A percentile compares a stretch with the other conserved stretches of the same genome.
These are phyloP conservation scores for Wickerhamomyces ciferrii DNA, from an alignment of 805 yeast species.

Conservation along the genomic window DNA sequence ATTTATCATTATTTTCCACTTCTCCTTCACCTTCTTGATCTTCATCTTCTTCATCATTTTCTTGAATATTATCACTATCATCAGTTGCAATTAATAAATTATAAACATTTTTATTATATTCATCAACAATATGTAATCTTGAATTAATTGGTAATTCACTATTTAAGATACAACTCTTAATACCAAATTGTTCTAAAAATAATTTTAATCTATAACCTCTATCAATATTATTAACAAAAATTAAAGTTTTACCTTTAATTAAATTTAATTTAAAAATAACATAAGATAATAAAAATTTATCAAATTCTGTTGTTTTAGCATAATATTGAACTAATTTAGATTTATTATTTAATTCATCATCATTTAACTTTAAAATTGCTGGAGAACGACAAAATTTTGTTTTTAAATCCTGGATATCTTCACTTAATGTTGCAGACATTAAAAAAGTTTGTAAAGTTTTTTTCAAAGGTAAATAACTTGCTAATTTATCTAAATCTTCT, in stretches of 20 bases:
- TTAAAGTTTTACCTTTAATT: slow-evolving; percentile 84
- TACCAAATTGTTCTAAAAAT: slow-evolving; percentile 92
- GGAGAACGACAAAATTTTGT: slow-evolving; percentile 74
- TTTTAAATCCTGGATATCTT: slow-evolving; percentile 77
- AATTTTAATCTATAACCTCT: slow-evolving; percentile 90
- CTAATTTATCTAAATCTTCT: slow-evolving; percentile 71
- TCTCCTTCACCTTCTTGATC: slow-evolving; percentile 19
- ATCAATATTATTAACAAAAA: slow-evolving; percentile 91
- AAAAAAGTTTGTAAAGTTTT: slow-evolving; percentile 81
- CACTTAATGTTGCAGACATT: slow-evolving; percentile 94
- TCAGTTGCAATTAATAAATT: slow-evolving; percentile 91
- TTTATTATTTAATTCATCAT: slow-evolving; percentile 49
- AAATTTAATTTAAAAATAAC: slow-evolving; percentile 86
- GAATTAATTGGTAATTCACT: slow-evolving; percentile 92
- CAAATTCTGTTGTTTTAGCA: slow-evolving; percentile 82
- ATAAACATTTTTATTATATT: slow-evolving; percentile 87
- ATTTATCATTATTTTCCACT: slow-evolving; percentile 9
- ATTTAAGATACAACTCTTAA: slow-evolving; percentile 81
- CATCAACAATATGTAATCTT: slow-evolving; percentile 91
- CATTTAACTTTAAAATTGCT: slow-evolving; percentile 75
- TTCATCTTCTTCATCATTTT: slow-evolving; percentile 39
- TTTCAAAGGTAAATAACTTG: slow-evolving; percentile 61
- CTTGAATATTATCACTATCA: slow-evolving; percentile 61
- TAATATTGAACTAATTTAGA: slow-evolving; percentile 77
- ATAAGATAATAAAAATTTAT: slow-evolving; percentile 84